These are phyloP conservation scores for Amanita exitialis DNA, from an alignment of 768 basidiomycete genomes.

Conservation along the genomic window DNA sequence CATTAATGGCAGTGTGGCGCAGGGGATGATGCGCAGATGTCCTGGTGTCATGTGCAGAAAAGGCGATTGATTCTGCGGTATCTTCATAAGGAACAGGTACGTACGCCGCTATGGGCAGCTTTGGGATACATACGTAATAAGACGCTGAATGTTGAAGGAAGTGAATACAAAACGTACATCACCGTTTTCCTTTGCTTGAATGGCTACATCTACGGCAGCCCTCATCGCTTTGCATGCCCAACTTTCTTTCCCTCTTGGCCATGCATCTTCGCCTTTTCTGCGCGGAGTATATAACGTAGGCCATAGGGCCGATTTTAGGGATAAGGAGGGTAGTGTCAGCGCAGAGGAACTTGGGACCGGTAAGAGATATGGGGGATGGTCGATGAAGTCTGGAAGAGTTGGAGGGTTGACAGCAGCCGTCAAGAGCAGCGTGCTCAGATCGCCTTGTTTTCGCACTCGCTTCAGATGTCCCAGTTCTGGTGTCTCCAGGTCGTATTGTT, in stretches of 20 bases:
- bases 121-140: background rate
- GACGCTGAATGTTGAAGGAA: background rate
- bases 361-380: constrained; percentile 41
- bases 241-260: constrained; percentile 52
- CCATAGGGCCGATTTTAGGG: constrained; percentile 71
- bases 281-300: constrained; percentile 70
- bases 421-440: constrained; percentile 47
- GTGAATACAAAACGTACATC: constrained; percentile 40
- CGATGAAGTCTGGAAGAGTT: constrained; percentile 34
- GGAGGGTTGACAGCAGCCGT: constrained; percentile 30
- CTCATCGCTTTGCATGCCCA: constrained; percentile 75
- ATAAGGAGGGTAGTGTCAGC: constrained; percentile 53
- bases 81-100: constrained; percentile 45
- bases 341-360: constrained; percentile 62
- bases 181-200: constrained; percentile 30
- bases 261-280: constrained; percentile 58
- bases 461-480: constrained; percentile 65
- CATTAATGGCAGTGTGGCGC: constrained; percentile 76
- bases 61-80: constrained; percentile 17
- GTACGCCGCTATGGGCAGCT: constrained; percentile 73
- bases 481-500: constrained; percentile 47
- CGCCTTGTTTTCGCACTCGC: constrained; percentile 51
- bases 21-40: constrained; percentile 62
- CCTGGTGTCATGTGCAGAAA: constrained; percentile 66
- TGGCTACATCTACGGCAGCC: constrained; percentile 38